Conservation (phyloP, 257 asterid species). For the Penstemon davidsonii region DNA sequence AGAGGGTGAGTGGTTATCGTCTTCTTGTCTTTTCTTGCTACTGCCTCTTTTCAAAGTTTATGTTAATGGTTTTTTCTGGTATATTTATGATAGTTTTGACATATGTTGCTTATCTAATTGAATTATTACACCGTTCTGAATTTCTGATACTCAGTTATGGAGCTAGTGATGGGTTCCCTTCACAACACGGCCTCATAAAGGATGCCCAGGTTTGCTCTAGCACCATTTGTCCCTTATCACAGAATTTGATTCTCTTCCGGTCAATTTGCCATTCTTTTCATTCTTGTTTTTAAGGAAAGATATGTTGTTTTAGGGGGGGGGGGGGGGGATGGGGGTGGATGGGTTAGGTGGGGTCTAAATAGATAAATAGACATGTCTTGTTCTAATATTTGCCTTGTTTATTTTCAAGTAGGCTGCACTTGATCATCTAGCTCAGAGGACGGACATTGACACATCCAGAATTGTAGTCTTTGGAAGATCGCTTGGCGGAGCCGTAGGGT, state of each 20-base stretch:
- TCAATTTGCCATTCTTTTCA: neutral
- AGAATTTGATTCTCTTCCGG: constrained; percentile 7
- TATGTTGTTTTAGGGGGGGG: neutral
- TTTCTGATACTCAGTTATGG: constrained; percentile 67
- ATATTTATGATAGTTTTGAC: neutral
- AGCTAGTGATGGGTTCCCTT: constrained; percentile 96
- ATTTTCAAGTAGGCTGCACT: constrained; percentile 71
- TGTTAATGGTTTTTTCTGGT: constrained; percentile 19
- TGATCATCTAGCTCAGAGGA: constrained; percentile 89
- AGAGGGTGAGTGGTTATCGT: constrained; percentile 64
- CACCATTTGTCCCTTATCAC: constrained; percentile 1
- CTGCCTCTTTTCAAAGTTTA: constrained; percentile 11
- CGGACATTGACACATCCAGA: constrained; percentile 85
- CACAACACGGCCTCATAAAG: constrained; percentile 81
- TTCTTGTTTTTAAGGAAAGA: neutral
- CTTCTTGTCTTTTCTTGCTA: constrained; percentile 15
- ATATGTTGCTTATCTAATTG: constrained; percentile 21
- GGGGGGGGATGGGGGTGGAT: neutral
- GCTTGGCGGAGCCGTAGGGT: constrained; percentile 99
- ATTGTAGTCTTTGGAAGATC: constrained; percentile 96
- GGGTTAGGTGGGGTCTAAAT: neutral
- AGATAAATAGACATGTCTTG: neutral
- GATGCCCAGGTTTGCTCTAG: constrained; percentile 85
- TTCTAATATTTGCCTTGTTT: constrained; percentile 26
- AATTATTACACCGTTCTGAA: constrained; percentile 22